Evolutionary conservation across 2,329 filamentous ascomycete genomes (phyloP), one percentile per base, ranked within the genome.

Genomic region (Penicillium sp.): DNA sequence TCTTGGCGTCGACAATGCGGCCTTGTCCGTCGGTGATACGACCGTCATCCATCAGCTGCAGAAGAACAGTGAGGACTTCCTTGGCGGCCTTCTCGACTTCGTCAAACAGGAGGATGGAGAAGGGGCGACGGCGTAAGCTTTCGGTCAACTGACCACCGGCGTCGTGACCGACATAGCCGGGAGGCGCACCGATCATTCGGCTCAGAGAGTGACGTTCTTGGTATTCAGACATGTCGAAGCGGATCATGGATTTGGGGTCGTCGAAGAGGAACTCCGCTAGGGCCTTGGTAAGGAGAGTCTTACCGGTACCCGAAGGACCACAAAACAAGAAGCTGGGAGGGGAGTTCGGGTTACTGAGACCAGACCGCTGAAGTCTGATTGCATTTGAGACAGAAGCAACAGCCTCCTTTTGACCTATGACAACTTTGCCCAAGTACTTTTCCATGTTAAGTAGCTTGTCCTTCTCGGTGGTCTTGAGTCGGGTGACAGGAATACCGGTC

Each of bases 211-310:
- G 94, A 5, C 93, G 88, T 76, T 99, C 94, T 75, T 99, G 95
- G 75, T 99, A 99, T 76, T 99, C 94, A 5, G 93, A 97, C 94
- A 99, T 99, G 73, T 99, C 94, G 78, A 99, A 96, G 37, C 94
- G 89, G 67, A 99, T 96, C 94, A 99, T 97, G 31, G 93, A 82
- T 79, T 97, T 97, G 25, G 93, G 79, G 66, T 99, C 94, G 71
- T 99, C 94, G 78, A 99, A 99, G 26, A 99, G 81, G 80, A 99
- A 99, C 74, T 99, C 94, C 47, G 94, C 94, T 56, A 99, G 82
- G 15, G 93, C 94, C 77, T 99, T 99, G 62, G 93, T 97, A 55
- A 99, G 86, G 20, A 99, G 81, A 18, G 94, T 99, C 79, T 99
- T 99, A 81, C 94, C 94, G 12, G 94, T 99, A 80, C 94, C 94